phyloP scores from a whole-genome alignment of 2,329 filamentous ascomycete genomes.

The Xylariales sp. region DNA sequence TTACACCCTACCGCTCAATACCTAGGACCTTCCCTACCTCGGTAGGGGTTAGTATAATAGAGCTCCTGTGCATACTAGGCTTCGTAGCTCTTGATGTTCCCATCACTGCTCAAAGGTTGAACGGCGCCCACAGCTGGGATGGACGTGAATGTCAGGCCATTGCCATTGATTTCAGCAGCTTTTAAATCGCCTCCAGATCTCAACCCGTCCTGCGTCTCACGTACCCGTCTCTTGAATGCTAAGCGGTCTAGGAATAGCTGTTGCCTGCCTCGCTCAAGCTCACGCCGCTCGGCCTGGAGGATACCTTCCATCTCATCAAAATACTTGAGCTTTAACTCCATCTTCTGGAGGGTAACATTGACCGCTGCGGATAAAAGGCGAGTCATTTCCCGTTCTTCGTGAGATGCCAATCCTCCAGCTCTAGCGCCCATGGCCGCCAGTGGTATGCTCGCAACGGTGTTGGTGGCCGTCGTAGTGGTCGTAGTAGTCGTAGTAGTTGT shows the following conservation, averaged over 20 bases:
- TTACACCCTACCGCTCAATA: conserved; percentile 27
- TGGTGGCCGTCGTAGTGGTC: conserved; percentile 61
- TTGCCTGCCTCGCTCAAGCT: conserved; percentile 90
- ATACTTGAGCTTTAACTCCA: conserved; percentile 94
- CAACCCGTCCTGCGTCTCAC: conserved; percentile 83
- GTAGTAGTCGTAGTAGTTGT: conserved; percentile 59
- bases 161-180: conserved; percentile 63
- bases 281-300: conserved; percentile 89
- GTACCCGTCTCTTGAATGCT: conserved; percentile 87
- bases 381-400: conserved; percentile 97
- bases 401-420: conserved; percentile 87
- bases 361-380: conserved; percentile 91
- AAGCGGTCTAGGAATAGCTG: conserved; percentile 94
- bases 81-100: conserved; percentile 69
- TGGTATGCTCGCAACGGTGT: conserved; percentile 77
- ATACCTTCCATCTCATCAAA: conserved; percentile 97
- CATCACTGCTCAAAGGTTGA: conserved; percentile 66
- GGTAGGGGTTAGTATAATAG: neutral
- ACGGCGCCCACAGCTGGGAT: conserved; percentile 57
- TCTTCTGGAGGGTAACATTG: conserved; percentile 93
- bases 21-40: neutral
- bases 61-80: conserved; percentile 51
- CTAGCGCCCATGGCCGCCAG: conserved; percentile 88
- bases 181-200: conserved; percentile 64
- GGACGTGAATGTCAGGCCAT: conserved; percentile 65